Evolutionary conservation across 2,329 filamentous ascomycete genomes (phyloP).

Genomic region (Trichoderma atroviride): DNA sequence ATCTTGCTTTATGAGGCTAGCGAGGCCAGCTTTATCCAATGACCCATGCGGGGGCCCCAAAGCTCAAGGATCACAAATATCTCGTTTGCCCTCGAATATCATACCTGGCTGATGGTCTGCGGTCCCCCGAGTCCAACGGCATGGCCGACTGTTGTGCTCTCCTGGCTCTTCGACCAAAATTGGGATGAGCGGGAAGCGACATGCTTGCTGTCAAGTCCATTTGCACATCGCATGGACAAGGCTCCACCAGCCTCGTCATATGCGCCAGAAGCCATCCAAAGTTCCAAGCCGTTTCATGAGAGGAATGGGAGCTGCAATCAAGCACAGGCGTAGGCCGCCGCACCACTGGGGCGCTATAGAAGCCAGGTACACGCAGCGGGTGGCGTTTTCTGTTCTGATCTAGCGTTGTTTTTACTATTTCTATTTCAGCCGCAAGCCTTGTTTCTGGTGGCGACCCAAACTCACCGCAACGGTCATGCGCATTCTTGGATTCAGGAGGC

Average conservation of each 20-base stretch:
- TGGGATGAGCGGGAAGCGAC: conserved; percentile 23
- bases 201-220: conserved; percentile 5
- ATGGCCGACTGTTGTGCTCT: conserved; percentile 20
- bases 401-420: conserved; percentile 6
- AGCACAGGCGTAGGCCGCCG: conserved; percentile 20
- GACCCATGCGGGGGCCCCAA: background rate
- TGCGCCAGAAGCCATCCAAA: conserved; percentile 11
- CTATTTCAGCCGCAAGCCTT: conserved; percentile 22
- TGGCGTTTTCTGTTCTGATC: conserved; percentile 1
- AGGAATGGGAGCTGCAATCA: conserved; percentile 15
- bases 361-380: background rate
- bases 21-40: background rate
- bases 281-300: conserved; percentile 4
- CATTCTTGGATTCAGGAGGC: conserved; percentile 13
- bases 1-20: background rate
- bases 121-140: conserved; percentile 16
- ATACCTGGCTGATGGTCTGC: background rate
- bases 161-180: conserved; percentile 15
- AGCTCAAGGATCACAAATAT: conserved; percentile 8
- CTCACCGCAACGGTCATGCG: background rate
- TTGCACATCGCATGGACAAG: conserved; percentile 17
- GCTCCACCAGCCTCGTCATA: conserved; percentile 26
- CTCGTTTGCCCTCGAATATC: conserved; percentile 8
- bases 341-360: conserved; percentile 14
- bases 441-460: conserved; percentile 5